Evolutionary conservation across 305 asterid species (phyloP).

Genomic region (Ajuga reptans): DNA sequence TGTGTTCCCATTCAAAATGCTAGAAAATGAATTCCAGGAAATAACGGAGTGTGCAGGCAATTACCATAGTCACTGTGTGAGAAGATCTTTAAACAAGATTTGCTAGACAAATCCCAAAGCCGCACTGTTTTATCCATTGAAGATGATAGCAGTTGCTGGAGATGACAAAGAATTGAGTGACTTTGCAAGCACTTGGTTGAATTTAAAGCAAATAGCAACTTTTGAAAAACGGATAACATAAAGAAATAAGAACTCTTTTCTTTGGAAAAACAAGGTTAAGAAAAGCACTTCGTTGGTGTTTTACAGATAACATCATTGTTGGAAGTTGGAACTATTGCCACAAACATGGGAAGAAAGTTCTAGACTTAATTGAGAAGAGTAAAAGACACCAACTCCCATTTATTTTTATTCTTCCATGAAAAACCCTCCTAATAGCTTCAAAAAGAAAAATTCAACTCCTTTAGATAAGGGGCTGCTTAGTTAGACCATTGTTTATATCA

Average conservation of each 20-base stretch:
- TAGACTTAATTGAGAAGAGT: neutral
- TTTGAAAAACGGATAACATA: conserved; percentile 6
- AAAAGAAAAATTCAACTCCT: neutral
- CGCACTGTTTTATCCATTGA: conserved; percentile 87
- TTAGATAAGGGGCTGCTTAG: neutral
- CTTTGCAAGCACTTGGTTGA: conserved; percentile 16
- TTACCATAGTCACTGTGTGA: conserved; percentile 83
- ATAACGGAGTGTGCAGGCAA: conserved; percentile 13
- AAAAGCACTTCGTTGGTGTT: neutral
- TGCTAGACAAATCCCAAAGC: conserved; percentile 68
- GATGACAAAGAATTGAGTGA: conserved; percentile 27
- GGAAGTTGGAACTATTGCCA: neutral
- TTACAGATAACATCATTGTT: neutral
- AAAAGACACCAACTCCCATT: neutral
- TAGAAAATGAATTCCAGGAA: conserved; percentile 3
- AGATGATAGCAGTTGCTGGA: conserved; percentile 65
- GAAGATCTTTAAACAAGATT: conserved; percentile 64
- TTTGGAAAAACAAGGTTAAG: neutral
- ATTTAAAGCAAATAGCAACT: conserved; percentile 18
- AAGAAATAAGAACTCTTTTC: neutral
- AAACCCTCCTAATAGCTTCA: neutral
- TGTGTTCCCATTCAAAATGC: neutral
- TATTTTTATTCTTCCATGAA: neutral
- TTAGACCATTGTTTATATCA: neutral
- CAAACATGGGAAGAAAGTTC: neutral